Evolutionary conservation across 257 asterid genomes (phyloP).

Genomic region (Scutellaria baicalensis): DNA sequence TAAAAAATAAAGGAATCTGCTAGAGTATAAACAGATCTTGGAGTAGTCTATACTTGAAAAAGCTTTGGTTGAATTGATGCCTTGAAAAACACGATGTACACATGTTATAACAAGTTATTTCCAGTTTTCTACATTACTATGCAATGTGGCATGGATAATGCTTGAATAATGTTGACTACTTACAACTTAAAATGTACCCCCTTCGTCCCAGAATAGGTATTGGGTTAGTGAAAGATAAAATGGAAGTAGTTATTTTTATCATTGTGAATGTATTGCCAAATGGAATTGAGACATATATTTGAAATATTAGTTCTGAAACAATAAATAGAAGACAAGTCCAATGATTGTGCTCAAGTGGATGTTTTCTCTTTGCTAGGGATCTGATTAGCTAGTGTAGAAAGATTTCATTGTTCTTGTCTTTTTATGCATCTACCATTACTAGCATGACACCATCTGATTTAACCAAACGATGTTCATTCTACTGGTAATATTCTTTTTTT

Average conservation of each 20-base stretch:
- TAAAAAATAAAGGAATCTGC: not conserved
- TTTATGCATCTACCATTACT: too few relatives aligned
- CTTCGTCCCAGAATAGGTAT: too few relatives aligned
- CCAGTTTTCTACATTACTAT: not conserved
- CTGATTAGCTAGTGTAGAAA: too few relatives aligned
- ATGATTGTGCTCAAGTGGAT: not conserved
- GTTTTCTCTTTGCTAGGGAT: not conserved
- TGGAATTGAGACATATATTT: not conserved
- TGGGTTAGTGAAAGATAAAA: too few relatives aligned
- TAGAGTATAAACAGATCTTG: not conserved
- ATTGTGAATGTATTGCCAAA: not conserved
- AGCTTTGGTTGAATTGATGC: not conserved
- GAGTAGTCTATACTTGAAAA: not conserved
- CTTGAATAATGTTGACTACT: not conserved
- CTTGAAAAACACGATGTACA: not conserved
- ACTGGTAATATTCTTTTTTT: not conserved
- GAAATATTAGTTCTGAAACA: not conserved
- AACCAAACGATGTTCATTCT: not conserved
- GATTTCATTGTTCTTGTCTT: not conserved
- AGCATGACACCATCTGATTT: too few relatives aligned
- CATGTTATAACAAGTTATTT: not conserved
- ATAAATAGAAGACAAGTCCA: not conserved
- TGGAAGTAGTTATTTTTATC: not conserved
- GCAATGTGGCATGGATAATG: not conserved
- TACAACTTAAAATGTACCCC: not conserved